Conservation (phyloP, 176 grass and related monocot genomes). For the Ampelocalamus luodianensis region DNA sequence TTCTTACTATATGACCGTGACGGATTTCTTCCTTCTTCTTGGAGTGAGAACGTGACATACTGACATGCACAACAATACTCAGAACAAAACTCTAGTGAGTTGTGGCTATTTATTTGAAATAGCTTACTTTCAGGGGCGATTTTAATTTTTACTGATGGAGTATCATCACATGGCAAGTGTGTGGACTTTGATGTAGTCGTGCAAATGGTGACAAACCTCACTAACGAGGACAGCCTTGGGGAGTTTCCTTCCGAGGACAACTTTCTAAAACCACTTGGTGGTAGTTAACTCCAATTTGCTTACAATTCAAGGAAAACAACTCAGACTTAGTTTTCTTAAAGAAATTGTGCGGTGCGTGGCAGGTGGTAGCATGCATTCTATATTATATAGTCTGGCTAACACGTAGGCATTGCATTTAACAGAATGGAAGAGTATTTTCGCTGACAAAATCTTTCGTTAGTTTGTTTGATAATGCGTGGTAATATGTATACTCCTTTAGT, state of each 20-base stretch:
- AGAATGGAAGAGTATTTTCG: not conserved
- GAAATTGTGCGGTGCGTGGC: not conserved
- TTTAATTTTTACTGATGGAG: not conserved
- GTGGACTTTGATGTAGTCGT: not conserved
- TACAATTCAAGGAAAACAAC: not conserved
- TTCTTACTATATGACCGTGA: not conserved
- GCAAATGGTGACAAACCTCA: slow-evolving; percentile 8
- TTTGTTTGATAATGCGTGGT: not conserved
- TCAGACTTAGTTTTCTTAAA: not conserved
- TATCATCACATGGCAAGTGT: not conserved
- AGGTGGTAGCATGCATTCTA: not conserved
- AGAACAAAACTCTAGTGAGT: no score
- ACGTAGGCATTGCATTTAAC: not conserved
- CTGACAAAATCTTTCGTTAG: not conserved
- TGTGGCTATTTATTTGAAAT: no score
- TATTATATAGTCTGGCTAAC: not conserved
- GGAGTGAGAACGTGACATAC: not conserved
- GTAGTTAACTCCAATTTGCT: slow-evolving; percentile 3
- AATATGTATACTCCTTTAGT: not conserved
- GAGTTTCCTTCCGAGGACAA: not conserved
- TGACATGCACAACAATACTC: no score
- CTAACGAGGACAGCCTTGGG: not conserved
- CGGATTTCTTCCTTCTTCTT: not conserved
- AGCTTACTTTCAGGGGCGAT: not conserved
- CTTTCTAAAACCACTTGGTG: slow-evolving; percentile 13